Conservation (phyloP, 1,284 basidiomycete genomes). For the Ustilago trichophora region DNA sequence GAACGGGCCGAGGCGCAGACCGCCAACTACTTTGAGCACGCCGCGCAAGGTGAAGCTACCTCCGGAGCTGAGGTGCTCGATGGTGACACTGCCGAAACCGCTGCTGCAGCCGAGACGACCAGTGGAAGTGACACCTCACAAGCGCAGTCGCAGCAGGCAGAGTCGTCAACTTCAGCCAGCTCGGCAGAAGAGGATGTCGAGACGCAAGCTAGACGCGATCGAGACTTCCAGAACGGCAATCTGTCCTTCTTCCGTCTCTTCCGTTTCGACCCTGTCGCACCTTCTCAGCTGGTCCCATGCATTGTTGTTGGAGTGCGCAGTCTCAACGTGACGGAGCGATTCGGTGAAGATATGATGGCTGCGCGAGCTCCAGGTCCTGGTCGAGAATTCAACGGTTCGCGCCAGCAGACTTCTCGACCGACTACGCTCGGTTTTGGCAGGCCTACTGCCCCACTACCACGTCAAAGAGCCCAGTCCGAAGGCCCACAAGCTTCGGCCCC, state of each 20-base stretch:
- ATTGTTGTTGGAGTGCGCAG: constrained; percentile 63
- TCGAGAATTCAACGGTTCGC: constrained; percentile 14
- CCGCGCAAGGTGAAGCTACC: constrained; percentile 10
- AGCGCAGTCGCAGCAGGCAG: not conserved
- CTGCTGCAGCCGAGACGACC: not conserved
- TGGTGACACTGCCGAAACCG: constrained; percentile 14
- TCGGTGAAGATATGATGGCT: constrained; percentile 32
- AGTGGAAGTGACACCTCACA: not conserved
- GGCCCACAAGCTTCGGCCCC: constrained; percentile 5
- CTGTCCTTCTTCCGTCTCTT: constrained; percentile 64
- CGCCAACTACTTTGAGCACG: constrained; percentile 37
- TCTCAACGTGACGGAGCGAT: constrained; percentile 50
- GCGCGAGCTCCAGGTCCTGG: constrained; percentile 18
- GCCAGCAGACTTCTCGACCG: constrained; percentile 38
- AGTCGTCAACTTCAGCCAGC: not conserved
- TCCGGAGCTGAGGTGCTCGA: constrained; percentile 35
- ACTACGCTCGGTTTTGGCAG: constrained; percentile 22
- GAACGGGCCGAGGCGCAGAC: constrained; percentile 13
- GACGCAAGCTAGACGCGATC: constrained; percentile 37
- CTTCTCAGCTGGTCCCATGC: constrained; percentile 54
- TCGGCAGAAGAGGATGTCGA: constrained; percentile 16
- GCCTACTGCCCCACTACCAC: constrained; percentile 1
- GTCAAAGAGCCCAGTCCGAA: constrained; percentile 20
- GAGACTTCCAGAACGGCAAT: constrained; percentile 57
- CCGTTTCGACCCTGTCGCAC: constrained; percentile 53